Evolutionary conservation across 805 yeast species (phyloP).

Genomic region (Nakazawaea ambrosiae): DNA sequence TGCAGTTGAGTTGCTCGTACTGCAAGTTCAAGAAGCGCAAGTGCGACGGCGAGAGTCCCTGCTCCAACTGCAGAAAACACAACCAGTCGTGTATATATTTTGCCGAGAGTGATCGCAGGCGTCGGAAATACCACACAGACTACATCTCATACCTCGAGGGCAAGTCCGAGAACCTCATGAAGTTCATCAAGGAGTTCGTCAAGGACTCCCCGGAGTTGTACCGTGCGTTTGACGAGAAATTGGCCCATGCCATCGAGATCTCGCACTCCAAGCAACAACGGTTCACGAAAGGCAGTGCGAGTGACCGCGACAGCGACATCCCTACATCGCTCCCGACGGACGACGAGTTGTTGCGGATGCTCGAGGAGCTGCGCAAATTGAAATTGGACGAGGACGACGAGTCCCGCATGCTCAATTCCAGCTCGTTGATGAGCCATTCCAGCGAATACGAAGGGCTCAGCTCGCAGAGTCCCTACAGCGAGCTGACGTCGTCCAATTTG

Average conservation of each 20-base stretch:
- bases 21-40: constrained; percentile 16
- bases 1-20: constrained; percentile 11
- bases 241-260: constrained; percentile 17
- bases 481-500: constrained; percentile 3
- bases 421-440: constrained; percentile 2
- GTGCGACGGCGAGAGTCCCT: constrained; percentile 21
- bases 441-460: constrained; percentile 2
- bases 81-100: constrained; percentile 17
- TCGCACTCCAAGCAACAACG: constrained; percentile 23
- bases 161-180: constrained; percentile 16
- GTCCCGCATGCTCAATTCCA: constrained; percentile 1
- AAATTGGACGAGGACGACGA: constrained; percentile 9
- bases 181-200: constrained; percentile 17
- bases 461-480: constrained; percentile 4
- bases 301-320: constrained; percentile 1
- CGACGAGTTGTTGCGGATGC: constrained; percentile 2
- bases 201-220: constrained; percentile 17
- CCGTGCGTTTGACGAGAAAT: constrained; percentile 14
- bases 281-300: constrained; percentile 15
- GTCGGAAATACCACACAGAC: constrained; percentile 27
- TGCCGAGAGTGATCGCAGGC: constrained; percentile 21
- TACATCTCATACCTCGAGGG: constrained; percentile 23
- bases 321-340: constrained; percentile 2
- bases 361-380: constrained; percentile 5
- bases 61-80: constrained; percentile 16